phyloP scores from a whole-genome alignment of 2,329 filamentous ascomycete genomes.

The Calonectria crousiana region DNA sequence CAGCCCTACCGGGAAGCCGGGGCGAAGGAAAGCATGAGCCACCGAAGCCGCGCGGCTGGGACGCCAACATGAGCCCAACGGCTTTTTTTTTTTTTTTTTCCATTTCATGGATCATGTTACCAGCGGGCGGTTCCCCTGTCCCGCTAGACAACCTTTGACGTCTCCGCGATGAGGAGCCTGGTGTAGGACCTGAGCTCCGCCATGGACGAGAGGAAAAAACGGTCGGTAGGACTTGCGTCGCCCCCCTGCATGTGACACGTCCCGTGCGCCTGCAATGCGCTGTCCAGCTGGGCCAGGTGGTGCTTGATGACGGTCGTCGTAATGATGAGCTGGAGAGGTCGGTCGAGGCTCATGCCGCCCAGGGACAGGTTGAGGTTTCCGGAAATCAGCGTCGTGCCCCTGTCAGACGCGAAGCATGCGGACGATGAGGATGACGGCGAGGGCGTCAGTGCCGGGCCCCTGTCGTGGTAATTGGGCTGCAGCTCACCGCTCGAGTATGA shows the following conservation, averaged over 20 bases:
- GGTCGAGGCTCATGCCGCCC: background rate
- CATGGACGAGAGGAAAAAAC: background rate
- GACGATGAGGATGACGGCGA: background rate
- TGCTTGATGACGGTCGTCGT: background rate
- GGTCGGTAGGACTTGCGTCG: background rate
- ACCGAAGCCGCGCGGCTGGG: background rate
- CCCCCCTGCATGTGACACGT: background rate
- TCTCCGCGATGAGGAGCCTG: background rate
- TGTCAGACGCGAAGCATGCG: background rate
- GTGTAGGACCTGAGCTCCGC: background rate
- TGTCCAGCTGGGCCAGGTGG: background rate
- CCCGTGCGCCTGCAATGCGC: background rate
- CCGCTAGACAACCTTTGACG: background rate
- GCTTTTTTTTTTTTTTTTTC: too few relatives aligned
- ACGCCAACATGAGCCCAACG: too few relatives aligned
- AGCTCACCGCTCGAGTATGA: constrained; percentile 33
- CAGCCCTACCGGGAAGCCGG: background rate
- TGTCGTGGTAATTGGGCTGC: background rate
- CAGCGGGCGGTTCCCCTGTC: too few relatives aligned
- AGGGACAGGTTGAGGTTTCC: background rate
- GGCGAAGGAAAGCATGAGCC: background rate
- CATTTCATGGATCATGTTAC: too few relatives aligned
- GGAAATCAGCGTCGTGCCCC: background rate
- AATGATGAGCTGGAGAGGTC: background rate
- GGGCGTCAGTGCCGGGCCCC: background rate